Percentiles rank a stretch among this genome's conserved stretches.
Conservation (phyloP, 176 grass and related monocot genomes). For the Ampelocalamus luodianensis region DNA sequence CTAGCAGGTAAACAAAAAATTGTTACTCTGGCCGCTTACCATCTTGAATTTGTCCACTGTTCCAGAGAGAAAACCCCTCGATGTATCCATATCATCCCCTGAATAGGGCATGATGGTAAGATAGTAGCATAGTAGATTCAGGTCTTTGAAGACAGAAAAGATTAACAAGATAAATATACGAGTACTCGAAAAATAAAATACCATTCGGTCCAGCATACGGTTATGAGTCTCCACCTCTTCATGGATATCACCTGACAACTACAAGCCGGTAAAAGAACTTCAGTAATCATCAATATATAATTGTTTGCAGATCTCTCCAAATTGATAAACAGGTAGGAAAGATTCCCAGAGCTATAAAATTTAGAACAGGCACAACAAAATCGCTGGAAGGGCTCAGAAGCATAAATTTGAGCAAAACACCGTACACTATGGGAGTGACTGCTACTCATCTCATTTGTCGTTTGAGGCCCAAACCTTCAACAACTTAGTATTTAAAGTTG, state of each 20-base stretch:
- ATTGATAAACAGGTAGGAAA: not conserved
- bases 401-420: conserved; percentile 10
- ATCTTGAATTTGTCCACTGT: conserved; percentile 95
- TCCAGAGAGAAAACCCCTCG: conserved; percentile 94
- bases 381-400: conserved; percentile 5
- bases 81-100: conserved; percentile 98
- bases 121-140: not conserved
- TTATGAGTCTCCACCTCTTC: conserved; percentile 91
- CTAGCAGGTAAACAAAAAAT: not conserved
- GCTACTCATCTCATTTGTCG: not conserved
- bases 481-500: not conserved
- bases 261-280: conserved; percentile 42
- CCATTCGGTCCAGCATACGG: conserved; percentile 83
- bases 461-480: not conserved
- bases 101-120: conserved; percentile 14
- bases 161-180: not conserved
- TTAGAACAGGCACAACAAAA: not conserved
- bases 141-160: not conserved
- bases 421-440: not conserved
- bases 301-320: not conserved
- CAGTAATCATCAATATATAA: conserved; percentile 9
- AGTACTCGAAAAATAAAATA: conserved; percentile 33
- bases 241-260: conserved; percentile 97
- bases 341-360: not conserved
- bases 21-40: conserved; percentile 44